Evolutionary conservation across 78 protist genomes (phyloP).

Genomic region (Dictyostelium firmibasis): DNA sequence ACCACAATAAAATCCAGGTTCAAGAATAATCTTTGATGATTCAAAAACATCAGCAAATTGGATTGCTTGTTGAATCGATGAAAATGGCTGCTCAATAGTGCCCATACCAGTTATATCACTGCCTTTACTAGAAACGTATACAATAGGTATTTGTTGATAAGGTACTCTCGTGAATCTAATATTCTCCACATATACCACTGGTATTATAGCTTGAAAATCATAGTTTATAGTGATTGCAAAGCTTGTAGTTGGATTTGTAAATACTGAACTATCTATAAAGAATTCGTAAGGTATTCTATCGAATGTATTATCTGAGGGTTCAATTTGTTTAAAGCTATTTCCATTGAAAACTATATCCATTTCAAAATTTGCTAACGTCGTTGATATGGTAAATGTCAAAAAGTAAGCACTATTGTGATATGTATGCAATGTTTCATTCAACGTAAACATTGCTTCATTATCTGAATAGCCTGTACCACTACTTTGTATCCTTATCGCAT

Average conservation of each 20-base stretch:
- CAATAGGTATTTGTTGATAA: too few species aligned
- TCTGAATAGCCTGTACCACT: not conserved
- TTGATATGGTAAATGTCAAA: not conserved
- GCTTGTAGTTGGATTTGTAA: not conserved
- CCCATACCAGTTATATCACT: constrained; percentile 52
- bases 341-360: not conserved
- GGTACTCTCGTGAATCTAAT: not conserved
- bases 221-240: not conserved
- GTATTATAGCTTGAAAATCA: not conserved
- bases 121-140: constrained; percentile 10
- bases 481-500: not conserved
- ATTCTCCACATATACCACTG: not conserved
- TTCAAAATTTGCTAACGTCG: not conserved
- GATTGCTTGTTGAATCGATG: constrained; percentile 55
- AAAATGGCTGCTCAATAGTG: not conserved
- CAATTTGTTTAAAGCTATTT: too few species aligned
- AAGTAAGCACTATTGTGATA: not conserved
- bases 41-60: too few species aligned
- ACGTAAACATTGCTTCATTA: not conserved
- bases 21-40: not conserved
- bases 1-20: constrained; percentile 56
- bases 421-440: not conserved
- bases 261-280: not conserved
- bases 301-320: not conserved
- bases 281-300: not conserved